Conservation (phyloP, 2,329 filamentous ascomycete genomes). For the Aspergillus aculeatinus region DNA sequence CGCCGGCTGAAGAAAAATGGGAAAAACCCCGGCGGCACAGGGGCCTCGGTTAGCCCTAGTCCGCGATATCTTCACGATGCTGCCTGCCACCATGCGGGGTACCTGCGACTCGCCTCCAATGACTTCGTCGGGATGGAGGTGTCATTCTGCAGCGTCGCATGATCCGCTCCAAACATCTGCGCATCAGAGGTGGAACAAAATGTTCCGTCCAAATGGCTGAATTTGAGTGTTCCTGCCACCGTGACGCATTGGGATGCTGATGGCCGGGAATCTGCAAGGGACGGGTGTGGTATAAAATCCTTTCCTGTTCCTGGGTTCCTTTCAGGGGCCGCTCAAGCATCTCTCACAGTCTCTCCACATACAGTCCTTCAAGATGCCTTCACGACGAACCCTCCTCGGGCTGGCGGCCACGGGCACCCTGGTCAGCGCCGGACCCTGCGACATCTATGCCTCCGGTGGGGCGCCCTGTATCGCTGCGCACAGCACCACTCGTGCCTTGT, state of each 20-base stretch:
- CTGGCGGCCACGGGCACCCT: slow-evolving; percentile 41
- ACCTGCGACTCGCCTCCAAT: neutral
- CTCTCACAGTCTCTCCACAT: neutral
- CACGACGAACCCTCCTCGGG: slow-evolving; percentile 29
- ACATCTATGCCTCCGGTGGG: slow-evolving; percentile 58
- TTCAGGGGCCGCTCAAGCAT: neutral
- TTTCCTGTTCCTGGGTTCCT: neutral
- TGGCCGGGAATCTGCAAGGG: no score
- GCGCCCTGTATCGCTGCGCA: slow-evolving; percentile 66
- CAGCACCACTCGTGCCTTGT: slow-evolving; percentile 64
- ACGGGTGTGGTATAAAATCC: neutral
- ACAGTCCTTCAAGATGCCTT: slow-evolving; percentile 32
- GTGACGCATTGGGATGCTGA: no score
- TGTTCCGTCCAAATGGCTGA: neutral
- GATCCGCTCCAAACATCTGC: neutral
- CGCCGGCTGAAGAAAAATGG: neutral
- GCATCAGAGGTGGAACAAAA: neutral
- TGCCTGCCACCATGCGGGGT: neutral
- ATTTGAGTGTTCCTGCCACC: neutral
- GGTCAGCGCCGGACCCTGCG: slow-evolving; percentile 58
- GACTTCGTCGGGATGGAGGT: neutral
- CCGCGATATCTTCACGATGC: neutral
- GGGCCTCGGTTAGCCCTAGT: neutral
- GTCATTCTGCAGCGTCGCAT: neutral
- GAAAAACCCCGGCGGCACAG: slow-evolving; percentile 22